These are phyloP conservation scores for Citrus hindsii DNA, from an alignment of 345 rosid species.

Conservation along the genomic window DNA sequence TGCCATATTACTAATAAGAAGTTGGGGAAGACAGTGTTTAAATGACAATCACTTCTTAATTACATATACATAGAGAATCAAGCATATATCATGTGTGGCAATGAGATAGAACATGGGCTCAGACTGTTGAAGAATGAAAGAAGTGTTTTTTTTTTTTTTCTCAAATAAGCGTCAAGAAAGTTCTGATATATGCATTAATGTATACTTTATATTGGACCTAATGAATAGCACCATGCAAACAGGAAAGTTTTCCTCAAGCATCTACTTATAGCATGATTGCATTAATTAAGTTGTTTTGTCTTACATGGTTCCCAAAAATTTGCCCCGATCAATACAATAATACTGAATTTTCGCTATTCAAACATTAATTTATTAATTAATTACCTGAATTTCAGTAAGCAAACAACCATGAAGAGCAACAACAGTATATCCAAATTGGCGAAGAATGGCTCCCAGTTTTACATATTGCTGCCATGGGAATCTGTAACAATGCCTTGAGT, in stretches of 20 bases:
- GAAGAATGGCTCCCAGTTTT: constrained; percentile 76
- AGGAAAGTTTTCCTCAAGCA: too few species aligned
- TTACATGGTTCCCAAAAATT: neutral
- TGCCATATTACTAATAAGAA: neutral
- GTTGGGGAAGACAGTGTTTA: neutral
- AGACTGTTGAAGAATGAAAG: too few species aligned
- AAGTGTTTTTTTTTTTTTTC: too few species aligned
- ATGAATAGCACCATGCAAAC: neutral
- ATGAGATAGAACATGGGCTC: neutral
- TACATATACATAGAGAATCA: neutral
- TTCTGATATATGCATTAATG: neutral
- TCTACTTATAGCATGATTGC: too few species aligned
- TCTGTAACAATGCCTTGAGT: constrained; percentile 45
- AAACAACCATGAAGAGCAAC: constrained; percentile 87
- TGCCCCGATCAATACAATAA: neutral
- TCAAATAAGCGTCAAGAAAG: neutral
- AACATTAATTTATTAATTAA: neutral
- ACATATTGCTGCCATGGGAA: constrained; percentile 81
- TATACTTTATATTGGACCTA: neutral
- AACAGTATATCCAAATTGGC: constrained; percentile 73
- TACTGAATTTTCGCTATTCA: neutral
- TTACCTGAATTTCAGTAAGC: constrained; percentile 79
- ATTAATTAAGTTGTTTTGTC: neutral
- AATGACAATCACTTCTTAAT: neutral
- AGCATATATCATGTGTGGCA: neutral